Percentiles rank a stretch among this genome's conserved stretches.
Evolutionary conservation across 225 moss, liverwort and hornwort species (phyloP).

Genomic region (Pseudisothecium myosuroides): DNA sequence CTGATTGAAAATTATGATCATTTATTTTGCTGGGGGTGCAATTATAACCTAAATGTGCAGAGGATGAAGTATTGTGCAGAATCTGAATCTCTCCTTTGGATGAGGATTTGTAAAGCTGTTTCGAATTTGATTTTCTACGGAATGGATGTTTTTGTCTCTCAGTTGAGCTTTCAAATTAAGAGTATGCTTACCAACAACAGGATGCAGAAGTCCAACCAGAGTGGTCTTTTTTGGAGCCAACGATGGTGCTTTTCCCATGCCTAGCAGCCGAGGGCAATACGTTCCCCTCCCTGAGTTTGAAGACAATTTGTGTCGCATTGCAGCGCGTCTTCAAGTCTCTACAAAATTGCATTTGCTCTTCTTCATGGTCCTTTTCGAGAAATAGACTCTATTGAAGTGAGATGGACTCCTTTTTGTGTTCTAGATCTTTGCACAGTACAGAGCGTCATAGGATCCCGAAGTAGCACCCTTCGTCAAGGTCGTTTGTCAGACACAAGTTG

Average conservation of each 20-base stretch:
- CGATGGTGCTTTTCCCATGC: slow-evolving; percentile 67
- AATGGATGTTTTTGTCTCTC: neutral
- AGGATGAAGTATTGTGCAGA: neutral
- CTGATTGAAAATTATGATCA: neutral
- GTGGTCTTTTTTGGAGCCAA: slow-evolving; percentile 67
- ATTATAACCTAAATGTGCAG: neutral
- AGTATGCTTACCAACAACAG: slow-evolving; percentile 18
- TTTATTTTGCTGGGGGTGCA: neutral
- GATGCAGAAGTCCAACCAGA: slow-evolving; percentile 52
- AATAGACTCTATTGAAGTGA: neutral
- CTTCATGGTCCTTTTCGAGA: neutral
- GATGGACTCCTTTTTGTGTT: neutral
- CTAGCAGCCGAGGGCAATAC: slow-evolving; percentile 64
- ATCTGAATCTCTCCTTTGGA: neutral
- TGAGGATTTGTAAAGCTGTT: neutral
- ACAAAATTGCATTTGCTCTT: neutral
- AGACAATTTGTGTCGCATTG: neutral
- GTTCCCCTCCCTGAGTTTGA: slow-evolving; percentile 42
- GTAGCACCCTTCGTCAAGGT: too few species aligned
- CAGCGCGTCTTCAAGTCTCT: neutral
- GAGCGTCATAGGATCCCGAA: neutral
- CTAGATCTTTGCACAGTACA: neutral
- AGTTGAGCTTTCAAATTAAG: neutral
- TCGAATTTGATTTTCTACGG: too few species aligned
- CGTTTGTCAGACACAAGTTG: neutral